Evolutionary conservation across 2,329 filamentous ascomycete genomes (phyloP).

Genomic region (Immersiporthe knoxdaviesiana): DNA sequence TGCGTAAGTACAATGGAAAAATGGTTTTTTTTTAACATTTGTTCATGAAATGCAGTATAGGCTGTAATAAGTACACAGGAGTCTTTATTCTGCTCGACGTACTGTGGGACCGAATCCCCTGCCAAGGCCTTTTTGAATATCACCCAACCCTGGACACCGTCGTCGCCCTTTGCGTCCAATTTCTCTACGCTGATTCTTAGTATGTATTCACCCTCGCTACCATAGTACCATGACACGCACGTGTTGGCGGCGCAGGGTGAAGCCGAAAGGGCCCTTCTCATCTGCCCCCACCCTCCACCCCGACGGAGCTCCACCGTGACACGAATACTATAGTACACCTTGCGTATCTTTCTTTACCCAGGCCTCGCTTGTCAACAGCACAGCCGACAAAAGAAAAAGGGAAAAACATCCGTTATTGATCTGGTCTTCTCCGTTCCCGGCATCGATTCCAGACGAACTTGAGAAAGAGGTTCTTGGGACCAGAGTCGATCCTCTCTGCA

Average conservation of each 20-base stretch:
- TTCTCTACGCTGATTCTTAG: background rate
- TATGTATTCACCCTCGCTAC: background rate
- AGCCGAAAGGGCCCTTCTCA: slow-evolving; percentile 1
- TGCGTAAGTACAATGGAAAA: background rate
- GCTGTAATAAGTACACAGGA: background rate
- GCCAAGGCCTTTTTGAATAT: background rate
- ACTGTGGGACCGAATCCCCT: background rate
- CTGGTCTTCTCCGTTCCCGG: background rate
- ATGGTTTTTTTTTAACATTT: background rate
- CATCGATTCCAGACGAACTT: background rate
- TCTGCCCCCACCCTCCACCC: too few species aligned
- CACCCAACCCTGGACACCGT: background rate
- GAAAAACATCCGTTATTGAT: background rate
- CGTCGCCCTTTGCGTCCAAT: background rate
- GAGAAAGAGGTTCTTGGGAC: background rate
- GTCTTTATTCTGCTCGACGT: background rate
- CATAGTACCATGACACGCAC: background rate
- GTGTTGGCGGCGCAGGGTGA: background rate
- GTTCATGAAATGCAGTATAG: background rate
- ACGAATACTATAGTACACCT: too few species aligned
- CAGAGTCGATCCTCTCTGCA: slow-evolving; percentile 4
- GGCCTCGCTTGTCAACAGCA: background rate
- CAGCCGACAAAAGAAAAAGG: background rate
- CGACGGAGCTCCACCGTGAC: background rate
- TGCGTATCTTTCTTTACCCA: background rate